Conservation (phyloP, 2,329 filamentous ascomycete genomes). For the Mollisia scopiformis region DNA sequence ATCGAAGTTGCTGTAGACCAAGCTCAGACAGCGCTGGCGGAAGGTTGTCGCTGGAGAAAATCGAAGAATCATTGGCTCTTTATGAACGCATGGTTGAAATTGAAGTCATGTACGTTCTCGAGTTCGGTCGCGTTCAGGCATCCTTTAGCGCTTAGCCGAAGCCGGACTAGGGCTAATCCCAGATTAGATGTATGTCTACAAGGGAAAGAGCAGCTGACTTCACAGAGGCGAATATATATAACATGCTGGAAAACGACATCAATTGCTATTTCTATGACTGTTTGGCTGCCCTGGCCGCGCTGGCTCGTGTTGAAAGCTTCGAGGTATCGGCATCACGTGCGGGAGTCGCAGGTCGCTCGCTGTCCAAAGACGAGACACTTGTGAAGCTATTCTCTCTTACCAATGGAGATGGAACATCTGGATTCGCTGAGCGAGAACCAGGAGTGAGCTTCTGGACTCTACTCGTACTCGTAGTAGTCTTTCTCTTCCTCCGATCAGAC, state of each 20-base stretch:
- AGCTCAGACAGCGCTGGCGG: background rate
- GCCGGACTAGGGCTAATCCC: background rate
- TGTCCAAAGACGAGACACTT: conserved; percentile 35
- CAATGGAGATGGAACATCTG: conserved; percentile 35
- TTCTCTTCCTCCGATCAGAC: conserved; percentile 33
- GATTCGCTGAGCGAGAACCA: conserved; percentile 31
- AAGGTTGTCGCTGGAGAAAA: background rate
- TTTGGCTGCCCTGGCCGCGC: conserved; percentile 19
- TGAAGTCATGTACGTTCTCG: background rate
- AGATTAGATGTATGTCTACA: too few species aligned
- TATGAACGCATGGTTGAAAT: background rate
- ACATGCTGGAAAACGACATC: background rate
- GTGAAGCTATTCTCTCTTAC: conserved; percentile 35
- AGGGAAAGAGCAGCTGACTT: too few species aligned
- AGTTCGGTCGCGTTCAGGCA: background rate
- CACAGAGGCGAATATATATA: too few species aligned
- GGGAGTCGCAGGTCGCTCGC: conserved; percentile 29
- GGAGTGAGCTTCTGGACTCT: conserved; percentile 31
- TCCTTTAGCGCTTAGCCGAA: background rate
- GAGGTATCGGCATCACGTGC: conserved; percentile 24
- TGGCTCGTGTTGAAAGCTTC: conserved; percentile 20
- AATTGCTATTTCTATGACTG: conserved; percentile 18
- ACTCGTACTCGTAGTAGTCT: conserved; percentile 27
- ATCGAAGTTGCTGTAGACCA: background rate
- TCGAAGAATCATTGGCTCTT: background rate